Base-by-base conservation (phyloP, 495 filamentous ascomycete genomes). In the Lepraria neglecta region DNA sequence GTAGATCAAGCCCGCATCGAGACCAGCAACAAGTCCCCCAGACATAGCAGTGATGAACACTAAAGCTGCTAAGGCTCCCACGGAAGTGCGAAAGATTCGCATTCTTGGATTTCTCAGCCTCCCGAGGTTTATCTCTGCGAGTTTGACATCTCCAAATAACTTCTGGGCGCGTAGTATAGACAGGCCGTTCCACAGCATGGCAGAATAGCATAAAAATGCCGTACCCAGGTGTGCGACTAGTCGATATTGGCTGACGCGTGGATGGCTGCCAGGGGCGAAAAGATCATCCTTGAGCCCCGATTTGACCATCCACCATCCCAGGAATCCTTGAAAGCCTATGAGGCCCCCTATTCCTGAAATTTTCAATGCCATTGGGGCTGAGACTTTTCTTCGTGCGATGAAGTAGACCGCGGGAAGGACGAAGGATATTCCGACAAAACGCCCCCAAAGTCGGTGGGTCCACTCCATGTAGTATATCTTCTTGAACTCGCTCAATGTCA, bases 281-380 rank as follows among this genome's bases (percentile, higher is more conserved):
- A 97, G 82, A 68, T 97, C 91, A 70, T 98, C 94, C 66, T 90
- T 90, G 60, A 98, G 77, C 2, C 94, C 94, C 0, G 87, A 92
- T 73, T 95, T 95, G 66, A 98, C 94, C 94, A 98, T 98, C 90
- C 92, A 98, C 94, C 94, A 98, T 11, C 94, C 94, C 50, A 98
- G 80, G 65, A 94, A 85, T 10, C 95, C 94, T 73, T 98, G 94
- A 72, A 96, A 94, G 35, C 90, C 95, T 72, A 98, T 97, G 56
- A 97, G 75, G 40, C 80, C 86, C 24, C 87, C 86, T 61, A 98
- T 96, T 1, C 91, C 92, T 19, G 80, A 76, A n/a, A 98, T 80
- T 46, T 84, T 83, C 47, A 72, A 69, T 6, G 91, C 86, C 85
- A 95, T 95, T 42, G 82, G 84, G 43, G 78, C 76, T 27, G 88